phyloP scores from a whole-genome alignment of 495 filamentous ascomycete genomes.

The Rostrohypoxylon terebratum region DNA sequence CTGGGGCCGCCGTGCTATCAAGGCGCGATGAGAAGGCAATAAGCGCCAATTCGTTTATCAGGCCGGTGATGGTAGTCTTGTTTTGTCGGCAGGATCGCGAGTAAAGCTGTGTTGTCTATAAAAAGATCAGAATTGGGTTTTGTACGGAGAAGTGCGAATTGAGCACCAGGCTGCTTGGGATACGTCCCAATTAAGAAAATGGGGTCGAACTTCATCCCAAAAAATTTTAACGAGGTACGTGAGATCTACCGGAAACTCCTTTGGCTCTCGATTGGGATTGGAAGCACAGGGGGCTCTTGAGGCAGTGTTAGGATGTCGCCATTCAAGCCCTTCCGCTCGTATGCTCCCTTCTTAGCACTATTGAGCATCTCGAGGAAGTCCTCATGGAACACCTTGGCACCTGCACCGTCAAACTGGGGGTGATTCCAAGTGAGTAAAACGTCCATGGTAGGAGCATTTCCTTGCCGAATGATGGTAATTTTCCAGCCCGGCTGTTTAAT shows the following conservation, averaged over 20 bases:
- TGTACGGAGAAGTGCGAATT: constrained; percentile 26
- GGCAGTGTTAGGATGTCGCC: constrained; percentile 13
- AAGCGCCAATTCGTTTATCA: constrained; percentile 39
- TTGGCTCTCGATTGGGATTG: constrained; percentile 21
- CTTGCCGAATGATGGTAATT: constrained; percentile 39
- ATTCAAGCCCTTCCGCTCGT: constrained; percentile 7
- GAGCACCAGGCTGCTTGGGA: constrained; percentile 23
- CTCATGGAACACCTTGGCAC: constrained; percentile 47
- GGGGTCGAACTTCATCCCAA: constrained; percentile 18
- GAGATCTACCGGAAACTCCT: constrained; percentile 12
- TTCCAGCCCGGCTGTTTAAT: constrained; percentile 43
- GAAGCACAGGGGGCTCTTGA: not conserved
- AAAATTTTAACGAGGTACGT: constrained; percentile 8
- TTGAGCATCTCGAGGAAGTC: constrained; percentile 42
- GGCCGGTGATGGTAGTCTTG: constrained; percentile 43
- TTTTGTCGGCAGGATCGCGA: constrained; percentile 36
- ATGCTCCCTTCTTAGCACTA: not conserved
- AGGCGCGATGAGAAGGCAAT: constrained; percentile 33
- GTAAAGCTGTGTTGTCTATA: constrained; percentile 21
- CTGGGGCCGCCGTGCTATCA: constrained; percentile 6
- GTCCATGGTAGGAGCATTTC: constrained; percentile 29
- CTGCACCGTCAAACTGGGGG: constrained; percentile 45
- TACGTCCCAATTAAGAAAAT: not conserved
- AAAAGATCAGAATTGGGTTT: constrained; percentile 39
- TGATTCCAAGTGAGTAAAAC: constrained; percentile 48